Evolutionary conservation across 1,284 basidiomycete species (phyloP).

Genomic region (Heterobasidion annosum): DNA sequence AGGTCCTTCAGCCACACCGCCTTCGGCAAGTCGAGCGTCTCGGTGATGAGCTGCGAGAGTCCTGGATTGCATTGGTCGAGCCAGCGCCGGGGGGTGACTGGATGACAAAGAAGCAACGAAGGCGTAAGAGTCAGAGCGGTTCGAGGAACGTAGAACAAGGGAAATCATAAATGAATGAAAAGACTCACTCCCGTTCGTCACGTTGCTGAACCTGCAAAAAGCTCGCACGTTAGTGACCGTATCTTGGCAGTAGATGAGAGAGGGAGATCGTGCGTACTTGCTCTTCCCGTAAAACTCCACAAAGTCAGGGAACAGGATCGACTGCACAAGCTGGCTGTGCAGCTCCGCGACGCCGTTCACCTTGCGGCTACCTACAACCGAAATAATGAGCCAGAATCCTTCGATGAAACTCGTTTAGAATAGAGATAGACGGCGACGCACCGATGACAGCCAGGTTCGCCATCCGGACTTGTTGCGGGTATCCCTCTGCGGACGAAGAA

Average conservation of each 20-base stretch:
- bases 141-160: conserved; percentile 3
- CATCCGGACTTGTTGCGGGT: conserved; percentile 83
- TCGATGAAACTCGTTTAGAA: no score
- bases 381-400: background rate
- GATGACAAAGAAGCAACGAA: background rate
- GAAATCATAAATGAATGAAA: conserved; percentile 12
- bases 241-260: background rate
- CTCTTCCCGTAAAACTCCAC: conserved; percentile 75
- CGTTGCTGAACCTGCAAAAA: conserved; percentile 56
- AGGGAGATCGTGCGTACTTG: conserved; percentile 42
- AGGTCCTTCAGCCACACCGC: conserved; percentile 76
- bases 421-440: conserved; percentile 17
- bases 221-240: background rate
- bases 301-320: conserved; percentile 87
- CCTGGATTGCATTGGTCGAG: conserved; percentile 89
- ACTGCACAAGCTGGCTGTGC: conserved; percentile 65
- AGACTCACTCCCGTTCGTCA: conserved; percentile 76
- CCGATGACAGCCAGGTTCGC: conserved; percentile 76
- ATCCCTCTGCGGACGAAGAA: conserved; percentile 46
- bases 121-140: background rate
- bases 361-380: conserved; percentile 56
- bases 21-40: conserved; percentile 71
- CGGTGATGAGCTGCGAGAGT: conserved; percentile 75
- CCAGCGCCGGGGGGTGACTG: conserved; percentile 82
- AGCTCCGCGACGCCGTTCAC: conserved; percentile 95